Evolutionary conservation across 2,329 filamentous ascomycete genomes (phyloP), one percentile per base, ranked within the genome.

Genomic region (Ophiostoma quercus): DNA sequence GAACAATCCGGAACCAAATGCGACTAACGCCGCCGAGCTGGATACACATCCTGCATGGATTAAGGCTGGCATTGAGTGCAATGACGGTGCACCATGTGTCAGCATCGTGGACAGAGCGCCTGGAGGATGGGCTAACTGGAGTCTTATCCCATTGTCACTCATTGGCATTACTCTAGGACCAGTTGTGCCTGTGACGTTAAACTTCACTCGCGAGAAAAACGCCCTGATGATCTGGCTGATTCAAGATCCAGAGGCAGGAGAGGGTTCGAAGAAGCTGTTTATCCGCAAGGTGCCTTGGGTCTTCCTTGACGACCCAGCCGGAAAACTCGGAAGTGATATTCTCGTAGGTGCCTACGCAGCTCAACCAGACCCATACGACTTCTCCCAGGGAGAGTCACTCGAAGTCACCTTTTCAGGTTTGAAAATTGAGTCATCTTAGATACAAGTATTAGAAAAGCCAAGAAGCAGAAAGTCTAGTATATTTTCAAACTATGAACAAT

Each of bases 281-380:
- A 68, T 73, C 29, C 71, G 72, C 62, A 71, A 73, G 71, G 71
- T 73, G 54, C 72, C 72, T n/a, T 73, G 72, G 72, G 71, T 72
- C 2, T 73, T 73, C 14, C 66, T 73, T 14, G 69, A 69, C 39
- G 68, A 71, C 67, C 41, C 32, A 7, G 22, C 62, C 1, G 71
- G 19, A n/a, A 67, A 51, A 9, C 68, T 71, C 2, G 69, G 67
- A 7, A 51, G 68, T 19, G 70, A 72, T 6, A 70, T 66, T 2
- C 69, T 71, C 2, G 67, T 73, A 2, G 72, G 72, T 12, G 71
- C 62, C 19, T 73, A 68, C 12, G 71, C 72, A 1, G 72, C 72
- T 0, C 72, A 71, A 66, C 72, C 72, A 0, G 72, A 73, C 16
- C 71, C 72, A 0, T 66, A 71, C n/a, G 54, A 72, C 29, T 66